These are phyloP conservation scores for Kwoniella dejecticola DNA, from an alignment of 768 basidiomycete species.

Conservation along the genomic window DNA sequence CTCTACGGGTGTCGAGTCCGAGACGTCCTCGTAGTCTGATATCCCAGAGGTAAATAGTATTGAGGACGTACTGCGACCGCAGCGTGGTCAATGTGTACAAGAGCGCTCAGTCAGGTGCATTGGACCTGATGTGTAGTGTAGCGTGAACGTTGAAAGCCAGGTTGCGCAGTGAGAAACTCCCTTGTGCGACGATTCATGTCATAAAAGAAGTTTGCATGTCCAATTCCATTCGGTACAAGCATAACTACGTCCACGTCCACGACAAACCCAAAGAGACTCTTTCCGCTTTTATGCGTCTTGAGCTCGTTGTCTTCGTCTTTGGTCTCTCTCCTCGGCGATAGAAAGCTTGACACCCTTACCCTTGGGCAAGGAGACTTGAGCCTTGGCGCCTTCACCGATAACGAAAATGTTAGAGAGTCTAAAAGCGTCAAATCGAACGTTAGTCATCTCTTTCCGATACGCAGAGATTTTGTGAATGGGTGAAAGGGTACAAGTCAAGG, in stretches of 20 bases:
- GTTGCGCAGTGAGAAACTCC: too few relatives aligned
- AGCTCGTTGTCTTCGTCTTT: conserved; percentile 63
- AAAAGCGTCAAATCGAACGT: neutral
- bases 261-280: neutral
- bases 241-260: neutral
- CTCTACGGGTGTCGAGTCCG: too few relatives aligned
- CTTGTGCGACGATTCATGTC: neutral
- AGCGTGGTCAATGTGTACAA: too few relatives aligned
- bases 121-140: too few relatives aligned
- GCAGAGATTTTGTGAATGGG: too few relatives aligned
- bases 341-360: conserved; percentile 98
- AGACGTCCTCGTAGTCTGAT: too few relatives aligned
- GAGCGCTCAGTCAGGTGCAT: too few relatives aligned
- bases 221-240: conserved; percentile 5
- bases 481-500: too few relatives aligned
- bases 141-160: too few relatives aligned
- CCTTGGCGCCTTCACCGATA: conserved; percentile 91
- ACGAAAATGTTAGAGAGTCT: conserved; percentile 98
- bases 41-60: too few relatives aligned
- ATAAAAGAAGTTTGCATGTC: conserved; percentile 11
- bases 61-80: too few relatives aligned
- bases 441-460: too few relatives aligned
- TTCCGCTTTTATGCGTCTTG: conserved; percentile 48
- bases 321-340: conserved; percentile 83
- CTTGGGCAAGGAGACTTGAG: conserved; percentile 94